Conservation (phyloP, 768 basidiomycete species). For the Pisolithus albus region DNA sequence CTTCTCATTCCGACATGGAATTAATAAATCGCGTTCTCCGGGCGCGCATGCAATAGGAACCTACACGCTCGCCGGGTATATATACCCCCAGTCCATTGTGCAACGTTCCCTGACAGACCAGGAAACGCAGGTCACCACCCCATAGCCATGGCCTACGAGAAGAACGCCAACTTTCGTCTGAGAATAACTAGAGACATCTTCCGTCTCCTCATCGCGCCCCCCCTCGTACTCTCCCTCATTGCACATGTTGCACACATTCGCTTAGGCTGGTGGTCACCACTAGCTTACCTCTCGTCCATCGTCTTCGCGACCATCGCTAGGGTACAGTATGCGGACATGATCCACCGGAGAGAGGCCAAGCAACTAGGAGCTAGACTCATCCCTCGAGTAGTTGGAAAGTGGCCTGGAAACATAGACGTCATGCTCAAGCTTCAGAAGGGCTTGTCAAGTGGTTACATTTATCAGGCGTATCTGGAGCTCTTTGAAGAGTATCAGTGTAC, state of each 20-base stretch:
- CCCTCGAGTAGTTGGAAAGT: constrained; percentile 56
- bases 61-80: too few species aligned
- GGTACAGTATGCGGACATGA: constrained; percentile 27
- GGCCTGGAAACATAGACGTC: constrained; percentile 75
- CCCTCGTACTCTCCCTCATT: constrained; percentile 27
- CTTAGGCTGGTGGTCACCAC: constrained; percentile 32
- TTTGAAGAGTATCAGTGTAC: constrained; percentile 67
- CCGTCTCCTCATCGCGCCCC: constrained; percentile 36
- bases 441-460: constrained; percentile 53
- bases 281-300: constrained; percentile 36
- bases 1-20: too few species aligned
- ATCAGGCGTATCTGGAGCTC: constrained; percentile 56
- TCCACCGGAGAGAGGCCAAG: constrained; percentile 38
- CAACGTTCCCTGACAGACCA: too few species aligned
- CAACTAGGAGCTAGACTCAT: constrained; percentile 46
- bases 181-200: constrained; percentile 44
- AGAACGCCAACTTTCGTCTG: constrained; percentile 34
- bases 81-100: too few species aligned
- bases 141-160: constrained; percentile 1
- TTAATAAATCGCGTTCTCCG: too few species aligned
- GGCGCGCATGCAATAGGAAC: too few species aligned
- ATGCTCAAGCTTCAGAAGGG: constrained; percentile 49
- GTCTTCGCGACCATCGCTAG: constrained; percentile 34
- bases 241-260: constrained; percentile 22
- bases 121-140: too few species aligned